phyloP scores from a whole-genome alignment of 1,284 basidiomycete genomes.

The Meripilus lineatus region DNA sequence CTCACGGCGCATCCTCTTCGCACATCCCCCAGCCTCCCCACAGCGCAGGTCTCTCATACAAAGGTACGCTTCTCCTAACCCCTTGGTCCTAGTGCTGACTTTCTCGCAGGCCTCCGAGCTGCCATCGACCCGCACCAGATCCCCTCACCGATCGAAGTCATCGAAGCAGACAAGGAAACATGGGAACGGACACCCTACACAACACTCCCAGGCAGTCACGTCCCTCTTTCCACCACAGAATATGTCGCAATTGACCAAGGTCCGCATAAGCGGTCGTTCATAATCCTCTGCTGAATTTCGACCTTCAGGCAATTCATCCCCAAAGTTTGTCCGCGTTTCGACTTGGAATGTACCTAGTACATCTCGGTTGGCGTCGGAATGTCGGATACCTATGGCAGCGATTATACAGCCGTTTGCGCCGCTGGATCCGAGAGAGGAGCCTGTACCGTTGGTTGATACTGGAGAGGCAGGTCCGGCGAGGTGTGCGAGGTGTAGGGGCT shows the following conservation, averaged over 20 bases:
- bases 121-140: slow-evolving; percentile 90
- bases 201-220: slow-evolving; percentile 72
- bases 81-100: slow-evolving; percentile 1
- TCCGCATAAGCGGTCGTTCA: slow-evolving; percentile 35
- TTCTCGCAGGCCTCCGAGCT: slow-evolving; percentile 59
- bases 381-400: slow-evolving; percentile 81
- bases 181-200: slow-evolving; percentile 79
- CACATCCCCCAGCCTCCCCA: slow-evolving; percentile 82
- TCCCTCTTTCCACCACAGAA: slow-evolving; percentile 85
- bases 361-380: slow-evolving; percentile 77
- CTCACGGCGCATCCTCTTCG: slow-evolving; percentile 17
- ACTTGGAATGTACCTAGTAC: slow-evolving; percentile 77
- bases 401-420: slow-evolving; percentile 91
- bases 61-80: slow-evolving; percentile 37
- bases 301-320: slow-evolving; percentile 65
- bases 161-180: slow-evolving; percentile 79
- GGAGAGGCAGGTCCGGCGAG: slow-evolving; percentile 75
- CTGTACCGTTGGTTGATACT: slow-evolving; percentile 73
- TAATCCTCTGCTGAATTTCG: no score
- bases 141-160: slow-evolving; percentile 84
- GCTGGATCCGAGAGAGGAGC: slow-evolving; percentile 75
- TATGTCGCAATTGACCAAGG: slow-evolving; percentile 93
- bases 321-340: slow-evolving; percentile 61
- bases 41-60: slow-evolving; percentile 65
- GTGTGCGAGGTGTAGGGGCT: slow-evolving; percentile 84